phyloP scores from a whole-genome alignment of 192 early-diverging fungal species.

The Umbelopsis sp. region DNA sequence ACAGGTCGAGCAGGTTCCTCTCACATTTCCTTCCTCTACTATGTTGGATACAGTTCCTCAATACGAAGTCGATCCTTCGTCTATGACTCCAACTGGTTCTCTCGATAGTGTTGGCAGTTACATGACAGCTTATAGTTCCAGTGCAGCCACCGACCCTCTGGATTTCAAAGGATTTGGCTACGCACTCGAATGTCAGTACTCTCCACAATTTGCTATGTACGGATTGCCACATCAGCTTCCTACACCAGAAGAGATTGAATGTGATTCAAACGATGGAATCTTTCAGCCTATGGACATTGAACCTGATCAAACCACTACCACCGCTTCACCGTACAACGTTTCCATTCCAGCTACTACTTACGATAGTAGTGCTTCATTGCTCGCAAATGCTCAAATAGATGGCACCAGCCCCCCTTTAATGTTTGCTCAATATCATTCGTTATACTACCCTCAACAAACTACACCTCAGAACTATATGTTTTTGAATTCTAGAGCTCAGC shows the following conservation, averaged over 20 bases:
- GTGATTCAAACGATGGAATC: neutral
- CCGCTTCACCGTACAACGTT: neutral
- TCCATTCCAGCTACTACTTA: neutral
- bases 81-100: slow-evolving; percentile 1
- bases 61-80: slow-evolving; percentile 1
- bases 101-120: slow-evolving; percentile 5
- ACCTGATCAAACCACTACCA: neutral
- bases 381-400: slow-evolving; percentile 2
- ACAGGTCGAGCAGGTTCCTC: neutral
- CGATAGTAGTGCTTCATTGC: neutral
- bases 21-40: neutral
- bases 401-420: neutral
- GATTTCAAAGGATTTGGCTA: slow-evolving; percentile 16
- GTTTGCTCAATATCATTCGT: neutral
- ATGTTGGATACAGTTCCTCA: neutral
- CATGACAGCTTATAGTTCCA: slow-evolving; percentile 8
- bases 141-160: neutral
- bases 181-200: slow-evolving; percentile 12
- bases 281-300: slow-evolving; percentile 10
- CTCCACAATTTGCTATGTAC: slow-evolving; percentile 10
- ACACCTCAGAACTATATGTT: neutral
- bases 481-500: neutral
- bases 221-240: neutral
- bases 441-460: slow-evolving; percentile 4
- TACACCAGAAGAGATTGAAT: slow-evolving; percentile 1